Percentiles rank a stretch among this genome's conserved stretches.
These are phyloP conservation scores for Aspergillus aculeatinus DNA, from an alignment of 2,329 filamentous ascomycete genomes.

Conservation along the genomic window DNA sequence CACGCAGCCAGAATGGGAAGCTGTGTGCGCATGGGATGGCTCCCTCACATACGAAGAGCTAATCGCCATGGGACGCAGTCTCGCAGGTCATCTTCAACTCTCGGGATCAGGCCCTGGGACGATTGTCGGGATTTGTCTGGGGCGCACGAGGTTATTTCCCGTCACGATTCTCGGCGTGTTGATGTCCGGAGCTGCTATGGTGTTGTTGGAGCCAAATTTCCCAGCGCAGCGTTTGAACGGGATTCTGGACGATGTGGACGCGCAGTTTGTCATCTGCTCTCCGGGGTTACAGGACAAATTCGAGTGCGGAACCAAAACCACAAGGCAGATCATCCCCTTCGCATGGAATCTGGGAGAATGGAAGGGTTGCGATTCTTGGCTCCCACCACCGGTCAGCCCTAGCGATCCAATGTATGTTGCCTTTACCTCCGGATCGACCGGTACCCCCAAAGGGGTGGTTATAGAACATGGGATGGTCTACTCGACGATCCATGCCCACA, in stretches of 20 bases:
- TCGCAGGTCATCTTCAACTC: no score
- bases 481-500: no score
- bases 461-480: not conserved
- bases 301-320: no score
- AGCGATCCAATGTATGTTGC: not conserved
- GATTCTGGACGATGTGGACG: no score
- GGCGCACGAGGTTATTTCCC: not conserved
- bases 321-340: no score
- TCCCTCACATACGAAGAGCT: not conserved
- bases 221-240: no score
- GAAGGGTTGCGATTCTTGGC: no score
- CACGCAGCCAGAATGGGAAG: constrained; percentile 9
- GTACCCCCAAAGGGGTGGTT: not conserved
- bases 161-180: constrained; percentile 8
- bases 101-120: not conserved
- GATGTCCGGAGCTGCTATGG: constrained; percentile 12
- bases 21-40: constrained; percentile 15
- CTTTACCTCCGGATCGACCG: not conserved
- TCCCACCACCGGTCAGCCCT: no score
- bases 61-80: no score
- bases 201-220: constrained; percentile 5
- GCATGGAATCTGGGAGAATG: no score
- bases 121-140: constrained; percentile 5
- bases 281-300: no score
- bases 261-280: no score